These are phyloP conservation scores for Tuber calosporum DNA, from an alignment of 495 filamentous ascomycete species.

Conservation along the genomic window DNA sequence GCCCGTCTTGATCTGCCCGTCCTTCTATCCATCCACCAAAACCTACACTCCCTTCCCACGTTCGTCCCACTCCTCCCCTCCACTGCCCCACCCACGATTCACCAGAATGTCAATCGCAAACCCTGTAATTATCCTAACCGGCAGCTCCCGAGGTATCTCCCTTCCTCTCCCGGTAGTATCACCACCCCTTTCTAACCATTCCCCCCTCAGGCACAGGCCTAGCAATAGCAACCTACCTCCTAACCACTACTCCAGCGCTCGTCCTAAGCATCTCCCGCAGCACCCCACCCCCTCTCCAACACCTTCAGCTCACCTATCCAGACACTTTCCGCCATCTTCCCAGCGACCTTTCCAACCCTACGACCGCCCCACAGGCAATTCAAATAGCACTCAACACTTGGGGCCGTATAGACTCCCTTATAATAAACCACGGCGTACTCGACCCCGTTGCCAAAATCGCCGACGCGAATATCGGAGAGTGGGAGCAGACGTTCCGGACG, in stretches of 20 bases:
- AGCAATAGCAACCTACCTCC: conserved; percentile 65
- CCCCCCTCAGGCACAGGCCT: conserved; percentile 54
- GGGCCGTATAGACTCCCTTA: conserved; percentile 67
- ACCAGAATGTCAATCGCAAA: conserved; percentile 24
- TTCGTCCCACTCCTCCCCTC: background rate
- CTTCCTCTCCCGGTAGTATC: background rate
- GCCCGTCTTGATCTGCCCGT: no score
- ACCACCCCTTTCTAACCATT: background rate
- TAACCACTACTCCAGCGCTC: conserved; percentile 56
- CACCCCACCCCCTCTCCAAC: conserved; percentile 54
- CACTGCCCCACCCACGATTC: conserved; percentile 14
- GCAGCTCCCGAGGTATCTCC: conserved; percentile 56
- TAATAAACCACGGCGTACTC: conserved; percentile 81
- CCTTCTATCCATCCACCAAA: background rate
- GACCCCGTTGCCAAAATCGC: conserved; percentile 67
- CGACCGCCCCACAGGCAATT: conserved; percentile 55
- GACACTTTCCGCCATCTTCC: conserved; percentile 62
- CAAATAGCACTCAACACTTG: conserved; percentile 59
- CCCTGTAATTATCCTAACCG: conserved; percentile 59
- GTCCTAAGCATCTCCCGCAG: conserved; percentile 70
- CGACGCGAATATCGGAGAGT: conserved; percentile 56
- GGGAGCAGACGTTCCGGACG: conserved; percentile 68
- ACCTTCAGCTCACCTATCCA: conserved; percentile 58
- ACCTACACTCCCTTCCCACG: background rate
- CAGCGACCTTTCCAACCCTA: conserved; percentile 65